These are phyloP conservation scores for Gossypium thurberi DNA, from an alignment of 345 rosid genomes.

Conservation along the genomic window DNA sequence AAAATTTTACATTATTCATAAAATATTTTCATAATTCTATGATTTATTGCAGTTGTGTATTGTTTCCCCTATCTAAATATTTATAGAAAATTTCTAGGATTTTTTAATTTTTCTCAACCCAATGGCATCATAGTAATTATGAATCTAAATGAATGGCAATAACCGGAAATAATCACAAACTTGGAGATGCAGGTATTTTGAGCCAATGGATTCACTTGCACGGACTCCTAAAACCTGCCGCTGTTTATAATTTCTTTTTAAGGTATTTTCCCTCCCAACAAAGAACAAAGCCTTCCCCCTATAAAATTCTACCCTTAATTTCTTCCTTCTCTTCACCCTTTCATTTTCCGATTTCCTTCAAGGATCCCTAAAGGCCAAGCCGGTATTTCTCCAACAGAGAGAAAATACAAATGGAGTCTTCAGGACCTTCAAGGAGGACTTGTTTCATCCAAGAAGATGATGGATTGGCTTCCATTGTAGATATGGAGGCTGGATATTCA, in stretches of 20 bases:
- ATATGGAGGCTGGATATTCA: slow-evolving; percentile 48
- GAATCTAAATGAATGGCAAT: neutral
- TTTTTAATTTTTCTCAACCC: neutral
- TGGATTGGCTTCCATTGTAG: slow-evolving; percentile 53
- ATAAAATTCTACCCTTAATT: slow-evolving; percentile 21
- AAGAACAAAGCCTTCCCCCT: slow-evolving; percentile 18
- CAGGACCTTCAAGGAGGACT: slow-evolving; percentile 24
- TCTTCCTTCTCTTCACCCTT: neutral
- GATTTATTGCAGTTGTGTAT: no score
- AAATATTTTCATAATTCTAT: neutral
- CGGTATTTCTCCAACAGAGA: neutral
- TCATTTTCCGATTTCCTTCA: neutral
- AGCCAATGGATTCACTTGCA: slow-evolving; percentile 47
- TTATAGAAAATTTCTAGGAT: no score
- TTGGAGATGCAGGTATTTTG: slow-evolving; percentile 15
- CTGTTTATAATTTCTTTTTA: slow-evolving; percentile 11
- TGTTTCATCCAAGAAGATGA: slow-evolving; percentile 47
- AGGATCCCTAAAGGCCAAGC: neutral
- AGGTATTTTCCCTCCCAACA: slow-evolving; percentile 6
- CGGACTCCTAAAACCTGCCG: slow-evolving; percentile 35
- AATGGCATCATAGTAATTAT: slow-evolving; percentile 14
- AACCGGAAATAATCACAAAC: neutral
- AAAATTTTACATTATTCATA: neutral
- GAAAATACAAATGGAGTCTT: slow-evolving; percentile 23
- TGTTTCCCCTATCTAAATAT: no score